A percentile compares a stretch with the other conserved stretches of the same genome.
phyloP scores from a whole-genome alignment of 1,139 yeast genomes.

The Saccharomycopsis crataegensis region DNA sequence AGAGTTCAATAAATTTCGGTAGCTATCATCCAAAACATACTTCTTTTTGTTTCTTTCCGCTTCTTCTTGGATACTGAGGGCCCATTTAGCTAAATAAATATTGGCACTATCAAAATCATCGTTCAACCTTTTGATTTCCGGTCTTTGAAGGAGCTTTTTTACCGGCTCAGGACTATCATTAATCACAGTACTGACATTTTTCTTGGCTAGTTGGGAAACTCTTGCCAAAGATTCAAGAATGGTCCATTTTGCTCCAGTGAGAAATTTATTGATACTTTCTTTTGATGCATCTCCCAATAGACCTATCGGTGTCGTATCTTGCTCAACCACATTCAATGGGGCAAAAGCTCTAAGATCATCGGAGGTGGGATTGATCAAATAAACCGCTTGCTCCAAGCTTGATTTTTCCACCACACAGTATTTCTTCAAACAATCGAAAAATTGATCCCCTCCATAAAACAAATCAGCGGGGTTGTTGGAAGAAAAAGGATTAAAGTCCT shows the following conservation, averaged over 20 bases:
- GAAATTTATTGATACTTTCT: constrained; percentile 36
- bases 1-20: constrained; percentile 49
- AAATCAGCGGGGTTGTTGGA: constrained; percentile 42
- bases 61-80: constrained; percentile 87
- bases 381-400: constrained; percentile 62
- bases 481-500: constrained; percentile 69
- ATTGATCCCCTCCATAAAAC: constrained; percentile 90
- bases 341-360: constrained; percentile 74
- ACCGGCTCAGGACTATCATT: constrained; percentile 63
- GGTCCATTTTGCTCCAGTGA: constrained; percentile 78
- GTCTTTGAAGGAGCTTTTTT: constrained; percentile 57
- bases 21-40: constrained; percentile 51
- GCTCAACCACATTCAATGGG: constrained; percentile 41
- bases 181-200: constrained; percentile 50
- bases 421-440: constrained; percentile 46
- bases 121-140: constrained; percentile 73
- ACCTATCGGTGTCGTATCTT: constrained; percentile 21
- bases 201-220: constrained; percentile 62
- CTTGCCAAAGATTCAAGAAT: constrained; percentile 79
- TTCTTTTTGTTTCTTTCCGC: constrained; percentile 66
- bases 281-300: constrained; percentile 21
- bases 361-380: constrained; percentile 71
- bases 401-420: constrained; percentile 61
- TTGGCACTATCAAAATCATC: constrained; percentile 92
- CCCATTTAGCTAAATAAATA: constrained; percentile 94